Evolutionary conservation across 1,139 yeast species (phyloP).

Genomic region (Sugiyamaella paludigena): DNA sequence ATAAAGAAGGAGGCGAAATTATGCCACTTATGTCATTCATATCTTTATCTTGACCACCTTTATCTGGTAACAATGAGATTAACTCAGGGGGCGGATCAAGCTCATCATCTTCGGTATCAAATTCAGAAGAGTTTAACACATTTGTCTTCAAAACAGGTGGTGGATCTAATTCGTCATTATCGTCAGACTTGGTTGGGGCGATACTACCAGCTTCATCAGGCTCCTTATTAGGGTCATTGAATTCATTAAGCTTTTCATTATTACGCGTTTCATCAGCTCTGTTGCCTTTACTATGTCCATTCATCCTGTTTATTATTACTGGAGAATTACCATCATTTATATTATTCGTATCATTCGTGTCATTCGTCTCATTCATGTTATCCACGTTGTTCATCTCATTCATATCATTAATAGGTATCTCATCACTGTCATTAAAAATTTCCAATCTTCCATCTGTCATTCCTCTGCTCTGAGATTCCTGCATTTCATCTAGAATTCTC

Average conservation of each 20-base stretch:
- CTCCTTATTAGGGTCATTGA: no score
- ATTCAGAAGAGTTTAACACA: conserved; percentile 1
- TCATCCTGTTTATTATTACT: no score
- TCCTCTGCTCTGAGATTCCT: not conserved
- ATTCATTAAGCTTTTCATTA: no score
- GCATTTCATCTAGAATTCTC: conserved; percentile 6
- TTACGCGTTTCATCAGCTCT: no score
- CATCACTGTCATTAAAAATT: not conserved
- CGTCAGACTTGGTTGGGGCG: not conserved
- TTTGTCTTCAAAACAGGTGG: conserved; percentile 11
- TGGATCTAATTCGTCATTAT: conserved; percentile 8
- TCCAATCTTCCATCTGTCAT: not conserved
- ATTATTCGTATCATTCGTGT: no score
- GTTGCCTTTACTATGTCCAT: no score
- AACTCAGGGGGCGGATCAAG: conserved; percentile 12
- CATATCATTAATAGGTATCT: not conserved
- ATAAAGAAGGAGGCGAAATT: not conserved
- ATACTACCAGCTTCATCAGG: no score
- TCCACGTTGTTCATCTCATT: conserved; percentile 4
- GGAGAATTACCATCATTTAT: no score
- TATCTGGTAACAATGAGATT: conserved; percentile 3
- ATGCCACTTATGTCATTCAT: not conserved
- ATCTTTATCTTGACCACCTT: not conserved
- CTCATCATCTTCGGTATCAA: conserved; percentile 2
- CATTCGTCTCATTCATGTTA: no score